Conservation (phyloP, 768 basidiomycete genomes). For the Russula emetica region DNA sequence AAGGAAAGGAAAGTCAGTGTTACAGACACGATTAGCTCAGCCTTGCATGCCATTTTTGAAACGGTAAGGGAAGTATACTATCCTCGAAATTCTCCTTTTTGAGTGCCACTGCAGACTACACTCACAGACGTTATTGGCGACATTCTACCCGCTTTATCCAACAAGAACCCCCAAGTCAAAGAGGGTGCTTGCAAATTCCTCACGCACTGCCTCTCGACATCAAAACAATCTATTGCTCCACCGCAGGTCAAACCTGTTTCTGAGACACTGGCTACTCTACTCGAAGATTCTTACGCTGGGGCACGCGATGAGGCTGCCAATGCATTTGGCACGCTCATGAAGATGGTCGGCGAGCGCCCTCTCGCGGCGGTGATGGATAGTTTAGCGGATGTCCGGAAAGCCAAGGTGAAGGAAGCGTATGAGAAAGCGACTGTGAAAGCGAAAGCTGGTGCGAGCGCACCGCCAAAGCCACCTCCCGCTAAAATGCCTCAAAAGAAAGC, state of each 20-base stretch:
- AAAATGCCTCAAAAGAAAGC: constrained; percentile 27
- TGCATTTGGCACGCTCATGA: constrained; percentile 87
- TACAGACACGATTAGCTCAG: constrained; percentile 80
- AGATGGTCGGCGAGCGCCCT: constrained; percentile 92
- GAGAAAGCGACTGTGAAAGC: constrained; percentile 91
- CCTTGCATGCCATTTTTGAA: constrained; percentile 82
- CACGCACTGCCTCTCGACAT: constrained; percentile 67
- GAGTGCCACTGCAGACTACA: constrained; percentile 50
- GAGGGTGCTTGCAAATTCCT: constrained; percentile 89
- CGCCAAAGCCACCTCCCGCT: constrained; percentile 36
- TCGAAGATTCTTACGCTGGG: constrained; percentile 87
- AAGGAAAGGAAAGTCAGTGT: constrained; percentile 94
- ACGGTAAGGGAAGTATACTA: constrained; percentile 54
- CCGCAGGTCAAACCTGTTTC: constrained; percentile 78
- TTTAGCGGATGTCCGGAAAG: constrained; percentile 80
- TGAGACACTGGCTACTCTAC: constrained; percentile 64
- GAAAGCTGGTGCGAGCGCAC: constrained; percentile 57
- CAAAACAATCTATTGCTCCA: constrained; percentile 63
- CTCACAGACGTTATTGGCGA: constrained; percentile 82
- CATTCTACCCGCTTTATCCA: constrained; percentile 66
- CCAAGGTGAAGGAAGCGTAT: constrained; percentile 90
- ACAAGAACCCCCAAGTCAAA: constrained; percentile 96
- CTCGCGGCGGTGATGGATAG: constrained; percentile 83
- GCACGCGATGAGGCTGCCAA: constrained; percentile 87
- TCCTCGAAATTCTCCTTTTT: constrained; percentile 8